Evolutionary conservation across 306 rosid species (phyloP).

Genomic region (Casuarina glauca): DNA sequence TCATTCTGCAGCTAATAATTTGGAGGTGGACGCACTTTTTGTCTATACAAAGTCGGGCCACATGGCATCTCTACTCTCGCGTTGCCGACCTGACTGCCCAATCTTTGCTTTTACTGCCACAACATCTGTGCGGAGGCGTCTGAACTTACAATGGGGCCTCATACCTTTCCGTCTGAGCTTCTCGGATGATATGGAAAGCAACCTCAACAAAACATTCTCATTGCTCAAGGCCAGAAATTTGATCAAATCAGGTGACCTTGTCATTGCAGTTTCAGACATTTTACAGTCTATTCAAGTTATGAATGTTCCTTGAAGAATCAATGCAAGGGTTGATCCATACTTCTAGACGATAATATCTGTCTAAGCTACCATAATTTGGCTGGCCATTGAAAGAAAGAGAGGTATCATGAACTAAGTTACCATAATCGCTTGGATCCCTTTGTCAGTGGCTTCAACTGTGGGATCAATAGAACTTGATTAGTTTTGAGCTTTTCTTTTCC

Average conservation of each 20-base stretch:
- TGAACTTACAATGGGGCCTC: conserved; percentile 98
- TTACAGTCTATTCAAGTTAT: conserved; percentile 94
- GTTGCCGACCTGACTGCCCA: conserved; percentile 98
- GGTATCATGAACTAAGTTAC: conserved; percentile 7
- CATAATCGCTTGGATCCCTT: neutral
- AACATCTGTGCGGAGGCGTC: conserved; percentile 78
- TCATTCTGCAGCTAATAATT: conserved; percentile 76
- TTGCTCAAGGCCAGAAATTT: conserved; percentile 94
- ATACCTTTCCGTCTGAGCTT: conserved; percentile 94
- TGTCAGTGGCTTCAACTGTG: neutral
- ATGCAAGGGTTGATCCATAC: conserved; percentile 8
- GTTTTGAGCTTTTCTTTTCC: neutral
- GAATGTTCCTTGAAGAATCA: conserved; percentile 73
- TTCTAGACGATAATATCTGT: conserved; percentile 13
- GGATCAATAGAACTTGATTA: conserved; percentile 1
- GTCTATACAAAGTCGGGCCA: conserved; percentile 91
- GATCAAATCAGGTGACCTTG: conserved; percentile 97
- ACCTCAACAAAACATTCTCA: conserved; percentile 84
- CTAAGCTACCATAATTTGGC: conserved; percentile 13
- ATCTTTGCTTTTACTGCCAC: conserved; percentile 89
- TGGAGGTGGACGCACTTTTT: conserved; percentile 94
- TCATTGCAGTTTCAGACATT: conserved; percentile 94
- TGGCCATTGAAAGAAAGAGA: conserved; percentile 23
- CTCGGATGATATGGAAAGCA: conserved; percentile 94
- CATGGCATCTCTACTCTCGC: conserved; percentile 95